Percentiles rank a stretch among this genome's conserved stretches.
Evolutionary conservation across 768 basidiomycete species (phyloP).

Genomic region (Rhodotorula babjevae): DNA sequence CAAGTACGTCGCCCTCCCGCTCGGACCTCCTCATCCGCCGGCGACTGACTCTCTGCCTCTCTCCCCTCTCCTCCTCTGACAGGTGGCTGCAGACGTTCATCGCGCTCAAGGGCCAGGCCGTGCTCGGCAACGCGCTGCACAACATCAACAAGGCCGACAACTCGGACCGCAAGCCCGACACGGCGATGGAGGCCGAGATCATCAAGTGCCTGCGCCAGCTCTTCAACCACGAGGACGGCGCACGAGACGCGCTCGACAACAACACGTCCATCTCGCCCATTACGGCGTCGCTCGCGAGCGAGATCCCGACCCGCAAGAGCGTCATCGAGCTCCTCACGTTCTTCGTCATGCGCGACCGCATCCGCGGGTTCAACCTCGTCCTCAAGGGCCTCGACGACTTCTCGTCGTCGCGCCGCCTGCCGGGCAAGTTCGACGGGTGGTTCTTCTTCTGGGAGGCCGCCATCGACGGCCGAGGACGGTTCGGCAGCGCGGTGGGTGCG

Average conservation of each 20-base stretch:
- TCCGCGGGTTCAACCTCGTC: constrained; percentile 62
- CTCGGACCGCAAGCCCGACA: constrained; percentile 54
- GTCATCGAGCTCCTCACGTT: constrained; percentile 74
- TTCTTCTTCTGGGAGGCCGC: constrained; percentile 72
- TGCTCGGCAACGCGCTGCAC: constrained; percentile 70
- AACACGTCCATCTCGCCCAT: constrained; percentile 71
- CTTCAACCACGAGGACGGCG: constrained; percentile 62
- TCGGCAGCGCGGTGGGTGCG: constrained; percentile 92
- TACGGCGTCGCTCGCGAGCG: constrained; percentile 72
- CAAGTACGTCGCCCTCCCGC: constrained; percentile 53
- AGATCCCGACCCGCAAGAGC: constrained; percentile 70
- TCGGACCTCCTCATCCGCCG: too few species aligned
- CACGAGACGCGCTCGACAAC: constrained; percentile 68
- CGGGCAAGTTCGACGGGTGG: constrained; percentile 70
- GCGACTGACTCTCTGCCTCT: not conserved
- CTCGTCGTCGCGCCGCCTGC: constrained; percentile 49
- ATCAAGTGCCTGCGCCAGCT: constrained; percentile 80
- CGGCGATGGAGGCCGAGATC: constrained; percentile 74
- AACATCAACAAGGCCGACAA: constrained; percentile 57
- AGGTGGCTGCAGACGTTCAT: constrained; percentile 81
- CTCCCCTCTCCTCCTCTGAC: not conserved
- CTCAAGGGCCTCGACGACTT: constrained; percentile 63
- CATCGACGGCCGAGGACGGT: constrained; percentile 77
- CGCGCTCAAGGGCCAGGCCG: constrained; percentile 71
- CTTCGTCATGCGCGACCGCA: constrained; percentile 60